These are phyloP conservation scores for Theobroma grandiflorum DNA, from an alignment of 441 rosid genomes.

Conservation along the genomic window DNA sequence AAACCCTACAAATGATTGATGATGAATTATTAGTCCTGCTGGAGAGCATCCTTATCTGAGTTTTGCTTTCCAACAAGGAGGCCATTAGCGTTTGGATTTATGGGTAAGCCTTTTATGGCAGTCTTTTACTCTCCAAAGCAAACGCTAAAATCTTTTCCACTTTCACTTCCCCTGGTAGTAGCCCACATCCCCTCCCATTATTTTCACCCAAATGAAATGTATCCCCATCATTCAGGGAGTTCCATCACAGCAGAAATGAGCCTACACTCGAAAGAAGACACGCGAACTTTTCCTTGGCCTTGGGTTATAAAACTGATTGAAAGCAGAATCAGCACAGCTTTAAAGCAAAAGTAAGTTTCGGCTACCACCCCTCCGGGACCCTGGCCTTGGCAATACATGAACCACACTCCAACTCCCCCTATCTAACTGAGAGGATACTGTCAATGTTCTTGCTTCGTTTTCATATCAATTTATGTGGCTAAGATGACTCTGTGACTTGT, in stretches of 20 bases:
- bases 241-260: constrained; percentile 1
- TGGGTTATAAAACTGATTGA: not conserved
- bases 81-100: constrained; percentile 40
- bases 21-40: constrained; percentile 32
- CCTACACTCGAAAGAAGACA: not conserved
- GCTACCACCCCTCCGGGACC: not conserved
- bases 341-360: not conserved
- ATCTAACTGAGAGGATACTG: not conserved
- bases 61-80: constrained; percentile 56
- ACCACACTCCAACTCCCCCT: not conserved
- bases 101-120: constrained; percentile 23
- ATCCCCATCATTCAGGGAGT: not conserved
- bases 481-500: not conserved
- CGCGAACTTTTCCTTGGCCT: not conserved
- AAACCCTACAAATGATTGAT: constrained; percentile 38
- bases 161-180: constrained; percentile 16
- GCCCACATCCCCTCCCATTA: constrained; percentile 4
- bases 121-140: constrained; percentile 29
- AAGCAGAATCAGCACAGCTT: not conserved
- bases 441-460: not conserved
- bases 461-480: not conserved
- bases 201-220: not conserved
- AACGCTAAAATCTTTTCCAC: constrained; percentile 23
- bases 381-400: not conserved
- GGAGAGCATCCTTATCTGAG: constrained; percentile 17